phyloP scores from a whole-genome alignment of 805 yeast species.

The Nakazawaea ernobii region DNA sequence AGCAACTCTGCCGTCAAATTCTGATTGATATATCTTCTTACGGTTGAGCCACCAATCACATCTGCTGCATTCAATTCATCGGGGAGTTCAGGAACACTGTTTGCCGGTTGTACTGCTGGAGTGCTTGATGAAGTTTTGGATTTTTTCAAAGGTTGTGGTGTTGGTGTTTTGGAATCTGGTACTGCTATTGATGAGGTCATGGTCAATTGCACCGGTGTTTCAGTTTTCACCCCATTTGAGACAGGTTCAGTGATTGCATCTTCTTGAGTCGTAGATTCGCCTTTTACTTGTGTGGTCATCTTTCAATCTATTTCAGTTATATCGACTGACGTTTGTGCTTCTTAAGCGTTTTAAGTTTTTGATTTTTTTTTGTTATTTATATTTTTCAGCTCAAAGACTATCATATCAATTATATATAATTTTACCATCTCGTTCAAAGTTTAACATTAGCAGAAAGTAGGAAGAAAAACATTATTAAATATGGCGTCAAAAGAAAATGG shows the following conservation, averaged over 20 bases:
- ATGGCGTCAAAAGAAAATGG: not conserved
- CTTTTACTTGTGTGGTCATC: not conserved
- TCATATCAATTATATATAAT: not conserved
- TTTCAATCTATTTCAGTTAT: too few relatives aligned
- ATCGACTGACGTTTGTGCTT: too few relatives aligned
- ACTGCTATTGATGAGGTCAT: slow-evolving; percentile 16
- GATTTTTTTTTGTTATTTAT: not conserved
- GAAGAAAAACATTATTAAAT: not conserved
- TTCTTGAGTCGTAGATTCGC: not conserved
- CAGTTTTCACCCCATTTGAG: slow-evolving; percentile 3
- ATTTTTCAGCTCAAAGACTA: not conserved
- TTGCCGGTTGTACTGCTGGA: not conserved
- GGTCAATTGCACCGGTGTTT: slow-evolving; percentile 12
- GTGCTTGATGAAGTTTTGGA: not conserved
- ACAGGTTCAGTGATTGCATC: not conserved
- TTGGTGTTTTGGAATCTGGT: slow-evolving; percentile 9
- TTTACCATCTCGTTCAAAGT: not conserved
- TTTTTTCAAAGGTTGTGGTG: slow-evolving; percentile 4
- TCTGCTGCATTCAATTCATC: slow-evolving; percentile 21
- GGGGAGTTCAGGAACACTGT: slow-evolving; percentile 3
- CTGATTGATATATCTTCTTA: slow-evolving; percentile 43
- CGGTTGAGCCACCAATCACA: slow-evolving; percentile 48
- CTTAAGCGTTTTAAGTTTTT: too few relatives aligned
- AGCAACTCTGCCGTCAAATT: slow-evolving; percentile 40
- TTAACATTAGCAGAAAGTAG: not conserved